Evolutionary conservation across 176 grass and related monocot species (phyloP), one percentile per base, ranked within the genome.

Genomic region (maize (Zea mays)): DNA sequence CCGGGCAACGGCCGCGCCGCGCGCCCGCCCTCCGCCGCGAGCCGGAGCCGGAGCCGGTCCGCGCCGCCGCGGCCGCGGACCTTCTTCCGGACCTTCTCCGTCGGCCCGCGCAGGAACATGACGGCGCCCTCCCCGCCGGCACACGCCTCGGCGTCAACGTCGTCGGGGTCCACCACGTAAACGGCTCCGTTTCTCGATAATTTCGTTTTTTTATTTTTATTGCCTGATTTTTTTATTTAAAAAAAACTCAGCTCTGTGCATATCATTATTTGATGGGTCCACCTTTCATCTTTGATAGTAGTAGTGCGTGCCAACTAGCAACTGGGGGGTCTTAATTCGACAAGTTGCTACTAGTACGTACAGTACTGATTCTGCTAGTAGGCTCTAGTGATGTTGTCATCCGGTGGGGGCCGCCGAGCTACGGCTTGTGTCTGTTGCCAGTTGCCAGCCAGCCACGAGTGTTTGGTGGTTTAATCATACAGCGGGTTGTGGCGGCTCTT

Each of bases 61-160:
- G 42, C 49, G 13, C 34, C 80, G 70, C 70, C 46, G 4, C 12
- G 70, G 13, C 3, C 76, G 4, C 63, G 71, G 81, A 40, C 70
- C 17, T 88, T 88, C 82, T 77, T 88, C 77, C 86, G 86, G 14
- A 81, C 86, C 13, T 72, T 88, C 82, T 88, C 82, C 65, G 77
- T 88, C 48, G 81, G 81, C 7, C 52, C 76, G 6, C 36, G 71
- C 56, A 88, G 65, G 82, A 75, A 81, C 48, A 33, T 71, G 3
- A 20, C 76, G 38, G 4, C 1, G 8, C 57, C 37, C 10, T 10
- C 55, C 2, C 3, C 37, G 43, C 15, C 62, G 1, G 37, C 85
- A n/a, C 40, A 67, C 1, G 9, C n/a, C 4, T 49, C 66, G 68
- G 37, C 85, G 27, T 46, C 65, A n/a, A 40, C 79, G 59, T 48